Base-by-base conservation (phyloP, 169 alveolate genomes). In the Sarcocystis neurona region DNA sequence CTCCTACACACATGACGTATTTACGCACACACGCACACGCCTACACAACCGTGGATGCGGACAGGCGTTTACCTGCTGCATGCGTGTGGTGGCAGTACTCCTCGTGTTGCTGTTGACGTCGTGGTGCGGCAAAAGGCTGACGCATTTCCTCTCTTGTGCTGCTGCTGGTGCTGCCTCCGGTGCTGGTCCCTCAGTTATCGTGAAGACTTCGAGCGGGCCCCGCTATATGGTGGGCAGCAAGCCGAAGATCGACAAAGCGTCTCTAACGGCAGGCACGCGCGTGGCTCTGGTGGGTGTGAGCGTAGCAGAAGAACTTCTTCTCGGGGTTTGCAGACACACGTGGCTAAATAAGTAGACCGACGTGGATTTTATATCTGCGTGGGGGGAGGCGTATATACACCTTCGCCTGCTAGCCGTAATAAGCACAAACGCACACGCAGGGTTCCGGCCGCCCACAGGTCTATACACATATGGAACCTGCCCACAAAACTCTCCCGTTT, bases 211-310 rank as follows among this genome's bases (percentile, higher is more conserved):
- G 79, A 96, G 97, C 85, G 99, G 99, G 0, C 99, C 99, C 30
- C 96, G 99, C 84, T 98, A 97, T 94, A 99, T 98, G 41, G 99
- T 98, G 39, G 99, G 99, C 80, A 96, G 98, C 89, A 98, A 98
- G 90, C 95, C 98, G 27, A 97, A 97, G 92, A 91, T 98, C 46
- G 98, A 98, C 91, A 96, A 97, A 87, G 86, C 96, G 37, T 94
- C 95, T 85, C 95, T 98, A 68, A 97, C 94, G 44, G 94, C 99
- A 20, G 99, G 99, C 56, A 95, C 99, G 48, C 97, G 99, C 89
- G 99, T 99, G 43, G 98, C 99, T 4, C 93, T 99, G 90, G 92
- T 89, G 43, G n/a, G 87, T 37, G 10, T 20, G 37, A 63, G 41
- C 8, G 37, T 4, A 63, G 75, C n/a, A 5, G 75, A 63, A n/a